Base-by-base conservation (phyloP, 306 rosid species). In the Amphicarpaea edgeworthii region DNA sequence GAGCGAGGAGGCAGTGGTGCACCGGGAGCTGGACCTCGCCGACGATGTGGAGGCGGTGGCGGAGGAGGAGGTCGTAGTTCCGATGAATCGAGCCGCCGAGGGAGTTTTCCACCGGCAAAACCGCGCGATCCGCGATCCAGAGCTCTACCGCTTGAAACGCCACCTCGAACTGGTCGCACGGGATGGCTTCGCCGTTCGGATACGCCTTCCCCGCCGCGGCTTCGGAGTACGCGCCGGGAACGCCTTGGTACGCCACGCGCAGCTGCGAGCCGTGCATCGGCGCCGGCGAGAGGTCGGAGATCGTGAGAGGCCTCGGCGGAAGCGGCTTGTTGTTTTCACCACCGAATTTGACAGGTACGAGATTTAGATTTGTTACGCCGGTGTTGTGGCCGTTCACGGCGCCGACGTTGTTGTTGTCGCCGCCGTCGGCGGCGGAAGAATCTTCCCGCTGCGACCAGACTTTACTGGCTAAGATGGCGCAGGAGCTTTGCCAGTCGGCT, bases 41-140 rank as follows among this genome's bases (percentile, higher is more conserved):
- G 67, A 95, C 98, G 77, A 95, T 95, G 72, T 95, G 98, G 67
- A 95, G 98, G 7, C 93, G 92, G 81, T 95, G 98, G 0, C 97
- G 96, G 73, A 95, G 98, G 58, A 95, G 92, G 23, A 95, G 98
- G 17, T 95, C 97, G 85, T 95, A 95, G 34, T 95, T 95, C 3
- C 97, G 85, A 76, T 95, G 98, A 60, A 95, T 95, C 10, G 98
- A 95, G 6, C 98, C 97, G 12, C 98, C 98, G 54, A 95, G 97
- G 2, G 98, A 95, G 79, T 95, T 95, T 37, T 95, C 98, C 0
- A 95, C 84, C 0, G 98, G 98, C 0, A 95, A 79, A 2, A 95
- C 98, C 0, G 98, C 98, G 2, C 98, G 93, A 68, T 95, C 98
- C 30, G 98, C 93, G 79, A 95, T 89, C 98, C 98, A 95, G 15